Evolutionary conservation across 768 basidiomycete species (phyloP), one percentile per base, ranked within the genome.

Genomic region (Fomitopsis serialis): DNA sequence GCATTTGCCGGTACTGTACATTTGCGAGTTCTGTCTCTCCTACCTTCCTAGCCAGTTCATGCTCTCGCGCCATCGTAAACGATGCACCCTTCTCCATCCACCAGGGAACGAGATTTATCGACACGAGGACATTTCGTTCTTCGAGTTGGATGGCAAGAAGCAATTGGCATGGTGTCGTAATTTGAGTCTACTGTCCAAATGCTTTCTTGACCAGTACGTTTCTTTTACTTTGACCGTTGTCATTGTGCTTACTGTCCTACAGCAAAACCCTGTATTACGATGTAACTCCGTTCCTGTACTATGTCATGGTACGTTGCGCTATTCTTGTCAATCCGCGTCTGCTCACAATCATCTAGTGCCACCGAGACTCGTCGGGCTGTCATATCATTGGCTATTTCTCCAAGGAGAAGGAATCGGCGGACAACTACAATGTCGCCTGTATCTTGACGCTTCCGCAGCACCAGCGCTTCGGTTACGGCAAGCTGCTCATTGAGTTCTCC

Each of bases 61-160:
- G 89, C 80, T 98, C 56, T 80, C 81, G 53, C 85, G 97, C 48
- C 97, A 99, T 70, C 88, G 95, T 46, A 81, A 78, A 60, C 88
- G 95, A 61, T 98, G 97, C 73, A 92, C 80, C 35, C 78, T 98
- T 63, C 71, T 91, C 10, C 93, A 96, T 70, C 97, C 97, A 23
- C 97, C 97, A 3, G 97, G 97, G 25, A 99, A 98, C 77, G 97
- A 99, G 73, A 98, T 99, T 63, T 99, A 99, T 70, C 92, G 97
- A 43, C 85, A 96, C 64, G 93, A 98, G 58, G 91, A 97, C 60
- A 87, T 98, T 51, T 96, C 93, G 2, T 95, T 97, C 75, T 99
- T 92, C 73, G 97, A 99, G 74, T 91, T 99, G 61, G 97, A 99
- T 68, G 97, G 97, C 48, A 88, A 92, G 71, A 85, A 92, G 58